Evolutionary conservation across 768 basidiomycete genomes (phyloP).

Genomic region (Steccherinum ochraceum): DNA sequence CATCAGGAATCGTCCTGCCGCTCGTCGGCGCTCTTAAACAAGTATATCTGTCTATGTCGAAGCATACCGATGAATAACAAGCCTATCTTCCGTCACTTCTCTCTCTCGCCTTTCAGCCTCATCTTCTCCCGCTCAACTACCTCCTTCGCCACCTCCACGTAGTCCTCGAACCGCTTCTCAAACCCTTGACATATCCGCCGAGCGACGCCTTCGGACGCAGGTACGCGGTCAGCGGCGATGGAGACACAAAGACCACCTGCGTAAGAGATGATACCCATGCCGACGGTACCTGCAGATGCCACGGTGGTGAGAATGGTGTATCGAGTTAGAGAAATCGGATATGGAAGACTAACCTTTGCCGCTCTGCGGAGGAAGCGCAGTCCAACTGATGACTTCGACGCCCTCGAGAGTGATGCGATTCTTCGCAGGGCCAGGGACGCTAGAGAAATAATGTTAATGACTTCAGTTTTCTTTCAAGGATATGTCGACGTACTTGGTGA

Average conservation of each 20-base stretch:
- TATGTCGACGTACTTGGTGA: slow-evolving; percentile 18
- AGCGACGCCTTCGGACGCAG: slow-evolving; percentile 13
- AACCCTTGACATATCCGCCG: slow-evolving; percentile 15
- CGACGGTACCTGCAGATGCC: slow-evolving; percentile 17
- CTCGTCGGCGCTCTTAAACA: neutral
- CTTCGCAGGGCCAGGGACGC: slow-evolving; percentile 18
- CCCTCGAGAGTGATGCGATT: slow-evolving; percentile 14
- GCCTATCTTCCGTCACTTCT: neutral
- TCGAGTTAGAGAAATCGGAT: neutral
- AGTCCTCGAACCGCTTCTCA: slow-evolving; percentile 17
- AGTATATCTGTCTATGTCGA: too few species aligned
- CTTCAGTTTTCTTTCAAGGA: too few species aligned
- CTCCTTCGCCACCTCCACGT: slow-evolving; percentile 16
- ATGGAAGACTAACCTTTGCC: slow-evolving; percentile 13
- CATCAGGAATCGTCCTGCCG: neutral
- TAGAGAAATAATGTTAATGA: neutral
- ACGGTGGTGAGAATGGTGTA: neutral
- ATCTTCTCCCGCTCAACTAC: slow-evolving; percentile 5
- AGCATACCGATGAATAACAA: neutral
- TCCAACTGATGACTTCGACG: slow-evolving; percentile 15
- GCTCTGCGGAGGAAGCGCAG: slow-evolving; percentile 16
- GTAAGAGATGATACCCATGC: slow-evolving; percentile 20
- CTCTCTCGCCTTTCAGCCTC: neutral
- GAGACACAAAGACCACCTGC: slow-evolving; percentile 18
- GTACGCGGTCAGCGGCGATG: slow-evolving; percentile 16